Evolutionary conservation across 2,329 filamentous ascomycete species (phyloP).

Genomic region (Xylariaceae sp.): DNA sequence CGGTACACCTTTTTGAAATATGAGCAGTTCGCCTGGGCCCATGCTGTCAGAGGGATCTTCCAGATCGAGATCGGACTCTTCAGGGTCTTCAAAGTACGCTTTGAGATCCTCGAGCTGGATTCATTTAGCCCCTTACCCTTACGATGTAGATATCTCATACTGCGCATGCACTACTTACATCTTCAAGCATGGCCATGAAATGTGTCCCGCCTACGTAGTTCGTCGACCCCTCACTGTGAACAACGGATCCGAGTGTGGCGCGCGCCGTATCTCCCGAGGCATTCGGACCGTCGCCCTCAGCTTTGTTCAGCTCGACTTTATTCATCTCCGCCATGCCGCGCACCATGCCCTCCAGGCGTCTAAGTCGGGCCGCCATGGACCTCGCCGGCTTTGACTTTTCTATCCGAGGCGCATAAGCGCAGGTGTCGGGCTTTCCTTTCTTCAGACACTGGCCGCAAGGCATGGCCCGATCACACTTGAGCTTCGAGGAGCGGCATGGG

Average conservation of each 20-base stretch:
- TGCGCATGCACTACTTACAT: conserved; percentile 39
- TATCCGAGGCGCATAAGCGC: conserved; percentile 45
- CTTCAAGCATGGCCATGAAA: conserved; percentile 55
- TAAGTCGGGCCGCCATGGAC: conserved; percentile 50
- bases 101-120: conserved; percentile 54
- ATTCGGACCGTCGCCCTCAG: not conserved
- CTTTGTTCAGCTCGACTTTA: conserved; percentile 34
- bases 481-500: conserved; percentile 49
- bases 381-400: conserved; percentile 38
- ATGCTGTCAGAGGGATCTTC: conserved; percentile 32
- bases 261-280: conserved; percentile 19
- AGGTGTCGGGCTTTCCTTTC: conserved; percentile 42
- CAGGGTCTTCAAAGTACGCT: conserved; percentile 49
- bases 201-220: conserved; percentile 56
- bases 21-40: conserved; percentile 40
- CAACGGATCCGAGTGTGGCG: conserved; percentile 36
- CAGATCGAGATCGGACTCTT: conserved; percentile 31
- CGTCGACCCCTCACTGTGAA: conserved; percentile 39
- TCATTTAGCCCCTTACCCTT: conserved; percentile 4
- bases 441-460: conserved; percentile 51
- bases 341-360: conserved; percentile 54
- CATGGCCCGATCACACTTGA: conserved; percentile 50
- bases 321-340: conserved; percentile 48
- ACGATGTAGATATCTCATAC: not conserved
- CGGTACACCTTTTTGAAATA: conserved; percentile 38